A percentile compares a stretch with the other conserved stretches of the same genome.
Evolutionary conservation across 805 yeast species (phyloP).

Genomic region (Wickerhamomyces chambardii): DNA sequence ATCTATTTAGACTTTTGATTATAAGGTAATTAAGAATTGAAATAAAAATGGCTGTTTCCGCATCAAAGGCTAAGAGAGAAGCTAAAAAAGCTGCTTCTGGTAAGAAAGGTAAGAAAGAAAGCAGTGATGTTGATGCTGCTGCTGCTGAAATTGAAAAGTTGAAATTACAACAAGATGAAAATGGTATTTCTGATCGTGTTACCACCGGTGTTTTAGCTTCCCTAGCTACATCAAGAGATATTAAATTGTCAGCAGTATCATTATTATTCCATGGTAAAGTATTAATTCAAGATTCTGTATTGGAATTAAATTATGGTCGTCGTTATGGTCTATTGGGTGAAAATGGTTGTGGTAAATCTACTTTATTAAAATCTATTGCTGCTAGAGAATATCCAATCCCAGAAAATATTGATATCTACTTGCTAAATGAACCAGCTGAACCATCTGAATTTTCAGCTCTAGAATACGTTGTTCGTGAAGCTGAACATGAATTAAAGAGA

Average conservation of each 20-base stretch:
- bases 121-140: slow-evolving; percentile 43
- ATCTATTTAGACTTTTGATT: too few species aligned
- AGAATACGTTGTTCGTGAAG: slow-evolving; percentile 95
- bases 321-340: slow-evolving; percentile 97
- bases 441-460: slow-evolving; percentile 88
- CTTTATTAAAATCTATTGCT: slow-evolving; percentile 87
- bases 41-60: slow-evolving; percentile 35
- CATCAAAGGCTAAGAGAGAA: slow-evolving; percentile 97
- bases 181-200: slow-evolving; percentile 94
- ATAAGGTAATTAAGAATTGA: too few species aligned
- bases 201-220: slow-evolving; percentile 95
- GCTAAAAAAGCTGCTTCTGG: slow-evolving; percentile 91
- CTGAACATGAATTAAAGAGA: slow-evolving; percentile 85
- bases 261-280: slow-evolving; percentile 97
- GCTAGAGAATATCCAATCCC: slow-evolving; percentile 97
- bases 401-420: slow-evolving; percentile 80
- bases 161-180: slow-evolving; percentile 88
- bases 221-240: slow-evolving; percentile 84
- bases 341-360: slow-evolving; percentile 98
- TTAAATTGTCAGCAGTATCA: slow-evolving; percentile 84
- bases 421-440: slow-evolving; percentile 96
- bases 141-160: slow-evolving; percentile 75
- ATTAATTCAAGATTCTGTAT: slow-evolving; percentile 79
- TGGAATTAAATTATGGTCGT: slow-evolving; percentile 95
- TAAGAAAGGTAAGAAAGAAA: slow-evolving; percentile 39